Evolutionary conservation across 1,284 basidiomycete genomes (phyloP).

Genomic region (Termitomyces sp.): DNA sequence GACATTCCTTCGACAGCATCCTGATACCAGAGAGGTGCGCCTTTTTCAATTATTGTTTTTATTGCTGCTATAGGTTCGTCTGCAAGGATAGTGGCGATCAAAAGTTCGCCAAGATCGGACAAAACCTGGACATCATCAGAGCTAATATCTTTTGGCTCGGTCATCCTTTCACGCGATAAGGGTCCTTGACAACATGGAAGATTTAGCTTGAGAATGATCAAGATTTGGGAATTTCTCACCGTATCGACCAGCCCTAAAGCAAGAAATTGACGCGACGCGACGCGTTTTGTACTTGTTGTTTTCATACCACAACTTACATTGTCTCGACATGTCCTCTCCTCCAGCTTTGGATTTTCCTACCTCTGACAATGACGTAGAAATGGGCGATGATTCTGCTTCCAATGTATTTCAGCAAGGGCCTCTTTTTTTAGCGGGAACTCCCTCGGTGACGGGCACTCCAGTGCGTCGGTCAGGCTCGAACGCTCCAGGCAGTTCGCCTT

Average conservation of each 20-base stretch:
- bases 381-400: conserved; percentile 43
- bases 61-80: conserved; percentile 45
- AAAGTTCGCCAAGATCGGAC: conserved; percentile 46
- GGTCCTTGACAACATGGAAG: background rate
- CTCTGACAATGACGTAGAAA: conserved; percentile 56
- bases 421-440: conserved; percentile 59
- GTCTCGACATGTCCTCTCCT: conserved; percentile 57
- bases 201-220: background rate
- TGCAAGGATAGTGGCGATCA: conserved; percentile 56
- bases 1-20: conserved; percentile 79
- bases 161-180: background rate
- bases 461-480: conserved; percentile 31
- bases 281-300: conserved; percentile 26
- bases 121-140: conserved; percentile 37
- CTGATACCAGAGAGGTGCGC: conserved; percentile 91
- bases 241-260: conserved; percentile 22
- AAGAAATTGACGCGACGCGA: conserved; percentile 41
- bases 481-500: conserved; percentile 41
- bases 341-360: conserved; percentile 63
- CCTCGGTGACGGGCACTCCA: conserved; percentile 52
- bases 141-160: background rate
- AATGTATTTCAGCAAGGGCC: conserved; percentile 43
- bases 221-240: background rate
- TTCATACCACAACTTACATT: conserved; percentile 8
- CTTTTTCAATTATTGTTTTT: conserved; percentile 54